Base-by-base conservation (phyloP, 805 yeast species). In the Kazachstania psychrophila region DNA sequence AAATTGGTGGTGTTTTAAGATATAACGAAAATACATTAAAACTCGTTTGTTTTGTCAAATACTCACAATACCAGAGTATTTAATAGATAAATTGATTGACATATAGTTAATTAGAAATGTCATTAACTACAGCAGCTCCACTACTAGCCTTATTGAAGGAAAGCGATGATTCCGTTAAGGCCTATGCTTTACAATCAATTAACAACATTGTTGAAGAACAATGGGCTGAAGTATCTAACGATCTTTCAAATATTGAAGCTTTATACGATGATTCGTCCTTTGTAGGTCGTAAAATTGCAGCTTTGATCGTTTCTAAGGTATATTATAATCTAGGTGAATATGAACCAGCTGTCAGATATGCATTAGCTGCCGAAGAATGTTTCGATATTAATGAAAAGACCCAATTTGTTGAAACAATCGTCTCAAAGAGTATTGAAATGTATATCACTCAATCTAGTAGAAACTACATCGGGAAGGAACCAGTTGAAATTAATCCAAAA, bases 201-300 rank as follows among this genome's bases (percentile, higher is more conserved):
- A 83, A 87, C 56, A 72, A 66, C 19, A 73, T 82, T 34, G 96
- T 86, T 35, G 95, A 87, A 64, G 88, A 85, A 60, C 70, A 86
- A 41, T 92, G 98, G 98, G 86, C 98, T 3, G 97, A 92, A 66
- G 83, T 92, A 40, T 94, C 98, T 40, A 92, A 92, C 63, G 78
- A 73, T 53, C 75, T 92, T 43, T 68, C 84, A 20, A 87, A 83
- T 38, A 82, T 92, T 52, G 98, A 92, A 64, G 94, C 86, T 45
- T 67, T 92, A 37, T 87, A 79, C 52, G 97, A 92, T 62, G 95
- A 89, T 58, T 70, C 73, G 41, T 60, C 70, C 17, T 92, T 89
- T 61, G 76, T 77, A 37, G 77, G 81, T 43, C 74, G 94, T 48
- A 64, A 74, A 32, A 70, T 89, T 53, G 97, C 97, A 7, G 97